phyloP scores from a whole-genome alignment of 1,284 basidiomycete species.

The Tilletia setariae region DNA sequence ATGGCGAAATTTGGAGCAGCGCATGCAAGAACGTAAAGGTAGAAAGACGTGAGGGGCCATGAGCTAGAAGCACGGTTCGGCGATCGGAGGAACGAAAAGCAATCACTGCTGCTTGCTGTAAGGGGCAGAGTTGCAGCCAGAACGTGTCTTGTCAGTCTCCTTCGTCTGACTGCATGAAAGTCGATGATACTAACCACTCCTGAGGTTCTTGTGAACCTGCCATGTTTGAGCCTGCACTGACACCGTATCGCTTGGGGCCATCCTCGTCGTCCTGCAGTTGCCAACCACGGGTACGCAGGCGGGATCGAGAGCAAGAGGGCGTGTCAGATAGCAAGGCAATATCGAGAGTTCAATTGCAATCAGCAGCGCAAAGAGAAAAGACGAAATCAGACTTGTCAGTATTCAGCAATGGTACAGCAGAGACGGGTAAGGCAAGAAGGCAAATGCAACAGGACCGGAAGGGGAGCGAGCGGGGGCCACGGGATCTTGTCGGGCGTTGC shows the following conservation, averaged over 20 bases:
- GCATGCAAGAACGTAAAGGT: too few species aligned
- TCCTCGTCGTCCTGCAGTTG: slow-evolving; percentile 52
- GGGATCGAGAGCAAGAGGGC: neutral
- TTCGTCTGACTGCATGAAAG: neutral
- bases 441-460: neutral
- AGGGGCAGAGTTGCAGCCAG: neutral
- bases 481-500: too few species aligned
- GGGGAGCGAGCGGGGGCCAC: neutral
- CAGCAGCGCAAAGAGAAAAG: neutral
- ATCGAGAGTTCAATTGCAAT: slow-evolving; percentile 29
- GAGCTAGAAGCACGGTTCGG: too few species aligned
- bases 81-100: neutral
- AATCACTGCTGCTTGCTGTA: slow-evolving; percentile 15
- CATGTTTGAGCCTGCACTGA: slow-evolving; percentile 34
- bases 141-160: slow-evolving; percentile 1
- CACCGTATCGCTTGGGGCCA: slow-evolving; percentile 35
- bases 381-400: neutral
- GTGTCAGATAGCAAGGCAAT: too few species aligned
- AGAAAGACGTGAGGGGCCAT: too few species aligned
- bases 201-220: slow-evolving; percentile 45
- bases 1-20: too few species aligned
- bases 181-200: slow-evolving; percentile 25
- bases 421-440: too few species aligned
- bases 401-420: too few species aligned
- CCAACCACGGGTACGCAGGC: slow-evolving; percentile 32